Evolutionary conservation across 768 basidiomycete species (phyloP).

Genomic region (Rhodotorula paludigena): DNA sequence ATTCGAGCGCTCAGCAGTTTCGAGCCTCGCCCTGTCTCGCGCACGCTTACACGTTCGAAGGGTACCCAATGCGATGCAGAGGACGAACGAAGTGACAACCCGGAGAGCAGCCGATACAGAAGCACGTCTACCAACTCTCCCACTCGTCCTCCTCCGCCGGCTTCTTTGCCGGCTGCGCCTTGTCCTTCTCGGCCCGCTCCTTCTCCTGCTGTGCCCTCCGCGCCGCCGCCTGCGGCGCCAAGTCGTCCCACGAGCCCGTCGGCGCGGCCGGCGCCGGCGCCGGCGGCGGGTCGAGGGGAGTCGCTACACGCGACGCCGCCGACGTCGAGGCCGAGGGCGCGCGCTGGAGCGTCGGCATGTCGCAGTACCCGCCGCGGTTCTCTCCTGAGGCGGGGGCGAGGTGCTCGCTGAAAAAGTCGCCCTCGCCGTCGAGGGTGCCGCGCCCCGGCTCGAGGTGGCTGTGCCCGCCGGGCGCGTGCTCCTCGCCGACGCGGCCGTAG

Average conservation of each 20-base stretch:
- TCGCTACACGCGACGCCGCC: too few relatives aligned
- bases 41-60: too few relatives aligned
- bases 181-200: neutral
- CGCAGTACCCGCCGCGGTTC: conserved; percentile 3
- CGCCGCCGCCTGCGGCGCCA: conserved; percentile 34
- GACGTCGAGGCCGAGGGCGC: too few relatives aligned
- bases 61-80: too few relatives aligned
- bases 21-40: neutral
- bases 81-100: neutral
- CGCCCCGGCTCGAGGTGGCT: neutral
- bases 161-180: neutral
- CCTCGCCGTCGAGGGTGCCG: too few relatives aligned
- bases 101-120: neutral
- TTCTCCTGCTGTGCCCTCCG: neutral
- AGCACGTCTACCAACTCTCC: conserved; percentile 15
- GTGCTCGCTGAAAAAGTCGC: conserved; percentile 28
- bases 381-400: neutral
- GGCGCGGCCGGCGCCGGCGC: neutral
- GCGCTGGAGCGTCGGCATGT: conserved; percentile 11
- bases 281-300: neutral
- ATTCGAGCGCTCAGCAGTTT: neutral
- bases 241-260: conserved; percentile 13
- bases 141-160: conserved; percentile 27
- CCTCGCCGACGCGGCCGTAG: conserved; percentile 26
- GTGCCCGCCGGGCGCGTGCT: conserved; percentile 6